Conservation (phyloP, 331 rosid species). For the Arachis monticola region DNA sequence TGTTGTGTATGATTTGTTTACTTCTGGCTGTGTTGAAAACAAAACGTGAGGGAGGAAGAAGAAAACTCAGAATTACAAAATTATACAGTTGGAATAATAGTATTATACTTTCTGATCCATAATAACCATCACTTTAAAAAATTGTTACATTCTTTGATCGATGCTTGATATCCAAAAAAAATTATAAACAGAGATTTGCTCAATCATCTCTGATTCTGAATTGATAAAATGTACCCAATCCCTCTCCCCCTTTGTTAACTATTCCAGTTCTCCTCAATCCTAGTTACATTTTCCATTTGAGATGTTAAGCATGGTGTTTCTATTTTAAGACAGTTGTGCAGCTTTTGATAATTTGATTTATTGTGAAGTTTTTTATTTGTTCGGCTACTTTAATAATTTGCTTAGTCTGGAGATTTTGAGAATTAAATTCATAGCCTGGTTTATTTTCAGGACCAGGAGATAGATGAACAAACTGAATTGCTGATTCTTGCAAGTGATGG, state of each 20-base stretch:
- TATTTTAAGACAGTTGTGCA: no score
- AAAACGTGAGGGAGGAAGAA: neutral
- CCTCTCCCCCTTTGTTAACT: neutral
- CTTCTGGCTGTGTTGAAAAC: neutral
- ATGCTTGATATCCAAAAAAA: no score
- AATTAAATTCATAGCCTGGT: conserved; percentile 24
- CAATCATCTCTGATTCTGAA: neutral
- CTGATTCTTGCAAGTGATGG: conserved; percentile 97
- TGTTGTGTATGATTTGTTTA: neutral
- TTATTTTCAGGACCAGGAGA: conserved; percentile 66
- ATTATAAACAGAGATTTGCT: neutral
- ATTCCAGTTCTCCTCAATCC: no score
- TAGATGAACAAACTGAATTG: conserved; percentile 79
- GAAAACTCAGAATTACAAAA: neutral
- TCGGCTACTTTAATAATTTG: no score
- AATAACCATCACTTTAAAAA: no score
- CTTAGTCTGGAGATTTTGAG: conserved; percentile 18
- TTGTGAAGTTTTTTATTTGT: neutral
- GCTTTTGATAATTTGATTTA: neutral
- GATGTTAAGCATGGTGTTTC: no score
- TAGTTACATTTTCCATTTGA: no score
- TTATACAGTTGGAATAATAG: no score
- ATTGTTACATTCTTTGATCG: no score
- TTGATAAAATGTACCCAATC: neutral
- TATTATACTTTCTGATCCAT: no score